Conservation (phyloP, 2,329 filamentous ascomycete genomes). For the Penicillium sp. region DNA sequence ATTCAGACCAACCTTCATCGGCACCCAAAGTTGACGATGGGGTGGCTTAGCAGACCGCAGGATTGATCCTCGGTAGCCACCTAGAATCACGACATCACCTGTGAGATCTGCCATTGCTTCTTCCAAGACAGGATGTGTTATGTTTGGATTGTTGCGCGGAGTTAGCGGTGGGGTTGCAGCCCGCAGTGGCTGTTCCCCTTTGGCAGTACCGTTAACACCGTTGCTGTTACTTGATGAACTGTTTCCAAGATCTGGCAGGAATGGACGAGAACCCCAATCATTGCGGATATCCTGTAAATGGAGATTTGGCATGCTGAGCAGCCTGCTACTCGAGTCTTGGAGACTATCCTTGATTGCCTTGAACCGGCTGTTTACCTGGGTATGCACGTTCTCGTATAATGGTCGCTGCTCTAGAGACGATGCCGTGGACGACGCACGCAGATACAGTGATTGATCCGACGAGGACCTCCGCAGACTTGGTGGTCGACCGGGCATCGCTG, state of each 20-base stretch:
- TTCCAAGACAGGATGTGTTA: conserved; percentile 51
- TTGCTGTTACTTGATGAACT: conserved; percentile 13
- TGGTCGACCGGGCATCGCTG: conserved; percentile 25
- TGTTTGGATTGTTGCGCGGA: conserved; percentile 29
- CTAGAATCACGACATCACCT: conserved; percentile 84
- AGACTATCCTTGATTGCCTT: conserved; percentile 89
- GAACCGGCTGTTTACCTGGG: conserved; percentile 82
- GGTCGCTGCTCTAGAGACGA: conserved; percentile 84
- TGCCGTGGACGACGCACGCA: conserved; percentile 72
- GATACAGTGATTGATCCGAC: conserved; percentile 73
- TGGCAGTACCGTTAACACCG: conserved; percentile 14
- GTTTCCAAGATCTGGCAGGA: conserved; percentile 31
- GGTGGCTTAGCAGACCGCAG: conserved; percentile 78
- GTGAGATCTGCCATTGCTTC: conserved; percentile 66
- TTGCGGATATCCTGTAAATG: conserved; percentile 41
- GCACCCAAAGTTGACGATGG: conserved; percentile 88
- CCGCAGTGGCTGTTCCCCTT: conserved; percentile 1
- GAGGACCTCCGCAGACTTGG: conserved; percentile 58
- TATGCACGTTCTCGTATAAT: conserved; percentile 74
- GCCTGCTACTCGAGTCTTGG: conserved; percentile 75
- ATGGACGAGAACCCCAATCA: conserved; percentile 38
- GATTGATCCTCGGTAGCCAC: conserved; percentile 89
- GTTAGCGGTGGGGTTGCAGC: conserved; percentile 18
- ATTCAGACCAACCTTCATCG: conserved; percentile 88
- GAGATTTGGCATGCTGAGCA: conserved; percentile 50